Base-by-base conservation (phyloP, 164 flowering plant species). In the Liriodendron chinense region DNA sequence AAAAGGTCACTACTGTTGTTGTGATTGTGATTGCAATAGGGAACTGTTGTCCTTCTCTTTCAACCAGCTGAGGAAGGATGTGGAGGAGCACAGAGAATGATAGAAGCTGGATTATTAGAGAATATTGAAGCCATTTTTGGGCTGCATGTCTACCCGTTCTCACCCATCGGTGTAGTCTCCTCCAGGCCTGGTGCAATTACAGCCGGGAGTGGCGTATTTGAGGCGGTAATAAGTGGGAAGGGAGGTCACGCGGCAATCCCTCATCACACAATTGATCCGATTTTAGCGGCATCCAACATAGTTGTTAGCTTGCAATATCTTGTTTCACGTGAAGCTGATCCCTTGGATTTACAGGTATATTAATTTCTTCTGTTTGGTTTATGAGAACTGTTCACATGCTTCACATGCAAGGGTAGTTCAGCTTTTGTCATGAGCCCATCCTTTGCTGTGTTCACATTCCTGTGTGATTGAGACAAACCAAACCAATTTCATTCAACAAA, bases 191-290 rank as follows among this genome's bases (percentile, higher is more conserved):
- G 94, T 66, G 87, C 92, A 3, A 16, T 89, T 2, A 72, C 89
- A 80, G 97, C 94, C 47, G 97, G 87, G 3, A 68, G 83, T 83
- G 95, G 94, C 69, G 84, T 84, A 75, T 92, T 92, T 79, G 88
- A 89, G 76, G 95, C 95, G 13, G 84, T 78, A 34, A 89, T 92
- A 68, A 81, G 81, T 68, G 97, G 97, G 25, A 91, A 87, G 78
- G 97, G 97, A 22, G 97, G 97, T 66, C 95, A 92, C 80, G 97
- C 90, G 1, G 97, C 92, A 25, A 73, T 86, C 68, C 97, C 95
- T 9, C 97, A 92, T 78, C 85, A 80, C 64, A 72, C 92, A 25
- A 90, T 87, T 13, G 97, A 92, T 72, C 97, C 97, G 25, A 86
- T 92, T 20, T 80, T 91, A 65, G 97, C 95, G 23, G 88, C 89